Evolutionary conservation across 2,329 filamentous ascomycete species (phyloP).

Genomic region (Apiospora kogelbergensis): DNA sequence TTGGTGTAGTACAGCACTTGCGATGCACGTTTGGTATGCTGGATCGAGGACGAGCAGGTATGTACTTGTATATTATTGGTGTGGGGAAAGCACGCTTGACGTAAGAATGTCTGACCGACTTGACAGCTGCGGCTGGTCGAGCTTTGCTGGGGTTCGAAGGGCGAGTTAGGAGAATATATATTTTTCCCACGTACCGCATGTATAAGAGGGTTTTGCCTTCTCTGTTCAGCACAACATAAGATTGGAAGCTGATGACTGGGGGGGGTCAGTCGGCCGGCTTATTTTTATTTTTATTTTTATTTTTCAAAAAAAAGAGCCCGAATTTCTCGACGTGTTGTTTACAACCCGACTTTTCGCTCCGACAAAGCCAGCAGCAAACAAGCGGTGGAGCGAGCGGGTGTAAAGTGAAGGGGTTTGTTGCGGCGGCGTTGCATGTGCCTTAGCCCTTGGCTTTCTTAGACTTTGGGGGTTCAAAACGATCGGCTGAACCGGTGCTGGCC

Average conservation of each 20-base stretch:
- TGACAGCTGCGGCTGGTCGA: neutral
- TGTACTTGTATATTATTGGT: neutral
- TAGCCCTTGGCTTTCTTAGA: neutral
- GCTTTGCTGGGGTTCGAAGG: neutral
- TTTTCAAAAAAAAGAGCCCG: neutral
- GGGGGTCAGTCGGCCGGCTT: neutral
- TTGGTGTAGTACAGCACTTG: neutral
- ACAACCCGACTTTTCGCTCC: neutral
- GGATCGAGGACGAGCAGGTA: neutral
- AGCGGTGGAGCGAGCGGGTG: neutral
- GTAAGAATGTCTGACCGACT: neutral
- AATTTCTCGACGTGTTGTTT: constrained; percentile 5
- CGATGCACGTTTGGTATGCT: neutral
- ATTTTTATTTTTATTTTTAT: neutral
- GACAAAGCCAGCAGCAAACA: neutral
- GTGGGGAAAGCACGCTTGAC: constrained; percentile 4
- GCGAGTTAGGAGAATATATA: neutral
- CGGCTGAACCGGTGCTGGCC: neutral
- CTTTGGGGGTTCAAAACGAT: constrained; percentile 1
- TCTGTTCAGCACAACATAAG: neutral
- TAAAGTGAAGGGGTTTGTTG: neutral
- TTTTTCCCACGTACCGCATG: neutral
- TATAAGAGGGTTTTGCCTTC: neutral
- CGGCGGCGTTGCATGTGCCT: neutral
- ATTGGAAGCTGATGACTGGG: neutral